These are phyloP conservation scores for Solanum bukasovii DNA, from an alignment of 257 asterid species.

Conservation along the genomic window DNA sequence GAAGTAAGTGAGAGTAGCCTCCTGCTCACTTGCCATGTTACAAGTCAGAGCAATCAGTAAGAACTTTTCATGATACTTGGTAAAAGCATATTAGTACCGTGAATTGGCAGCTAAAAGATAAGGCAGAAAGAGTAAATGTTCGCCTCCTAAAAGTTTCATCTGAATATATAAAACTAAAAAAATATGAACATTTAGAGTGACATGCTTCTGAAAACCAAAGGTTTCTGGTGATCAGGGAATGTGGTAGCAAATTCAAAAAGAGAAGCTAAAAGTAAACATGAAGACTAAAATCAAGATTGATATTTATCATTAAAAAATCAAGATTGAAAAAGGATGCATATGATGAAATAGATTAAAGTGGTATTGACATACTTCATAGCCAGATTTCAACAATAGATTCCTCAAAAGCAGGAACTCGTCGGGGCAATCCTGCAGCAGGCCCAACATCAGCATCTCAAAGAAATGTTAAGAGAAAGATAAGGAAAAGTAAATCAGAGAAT, in stretches of 20 bases:
- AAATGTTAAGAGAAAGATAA: not conserved
- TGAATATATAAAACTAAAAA: not conserved
- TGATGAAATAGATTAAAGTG: not conserved
- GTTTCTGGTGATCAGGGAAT: not conserved
- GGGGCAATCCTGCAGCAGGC: slow-evolving; percentile 24
- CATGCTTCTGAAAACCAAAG: not conserved
- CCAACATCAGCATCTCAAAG: slow-evolving; percentile 4
- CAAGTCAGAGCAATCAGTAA: not conserved
- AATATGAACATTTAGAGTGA: not conserved
- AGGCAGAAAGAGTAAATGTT: not conserved
- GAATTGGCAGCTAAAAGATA: not conserved
- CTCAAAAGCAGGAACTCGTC: slow-evolving; percentile 22
- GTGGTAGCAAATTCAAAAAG: not conserved
- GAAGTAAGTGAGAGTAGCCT: not conserved
- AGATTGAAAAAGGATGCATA: not conserved
- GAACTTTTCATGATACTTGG: not conserved
- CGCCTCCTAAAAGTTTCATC: not conserved
- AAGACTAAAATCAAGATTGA: not conserved
- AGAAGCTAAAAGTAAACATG: not conserved
- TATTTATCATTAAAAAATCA: not conserved
- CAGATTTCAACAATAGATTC: slow-evolving; percentile 17
- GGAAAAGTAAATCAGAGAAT: not conserved
- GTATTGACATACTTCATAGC: slow-evolving; percentile 21
- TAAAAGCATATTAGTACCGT: not conserved
- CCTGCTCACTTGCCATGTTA: not conserved